phyloP scores from a whole-genome alignment of 192 early-diverging fungal species.

The Backusella liffmaniae region DNA sequence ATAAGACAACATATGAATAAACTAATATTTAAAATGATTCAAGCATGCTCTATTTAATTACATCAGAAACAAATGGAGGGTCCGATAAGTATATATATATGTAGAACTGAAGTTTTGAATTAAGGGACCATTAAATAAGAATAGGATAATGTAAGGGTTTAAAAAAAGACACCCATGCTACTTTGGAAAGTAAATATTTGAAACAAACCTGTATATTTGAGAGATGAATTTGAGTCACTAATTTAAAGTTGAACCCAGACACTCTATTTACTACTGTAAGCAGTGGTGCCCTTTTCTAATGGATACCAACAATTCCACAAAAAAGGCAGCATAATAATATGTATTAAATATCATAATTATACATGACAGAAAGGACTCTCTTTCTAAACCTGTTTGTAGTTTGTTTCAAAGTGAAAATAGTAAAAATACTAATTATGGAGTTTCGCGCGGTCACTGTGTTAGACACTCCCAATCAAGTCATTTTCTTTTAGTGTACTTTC shows the following conservation, averaged over 20 bases:
- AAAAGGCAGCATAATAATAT: too few relatives aligned
- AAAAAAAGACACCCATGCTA: not conserved
- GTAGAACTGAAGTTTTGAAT: not conserved
- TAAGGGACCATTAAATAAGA: not conserved
- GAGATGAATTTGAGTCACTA: not conserved
- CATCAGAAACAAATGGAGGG: not conserved
- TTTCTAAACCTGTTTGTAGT: not conserved
- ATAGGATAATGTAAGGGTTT: not conserved
- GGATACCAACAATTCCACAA: not conserved
- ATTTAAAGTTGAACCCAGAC: not conserved
- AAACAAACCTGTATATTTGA: too few relatives aligned
- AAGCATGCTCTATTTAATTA: too few relatives aligned
- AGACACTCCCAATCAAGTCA: not conserved
- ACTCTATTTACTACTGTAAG: not conserved
- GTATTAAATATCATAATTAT: too few relatives aligned
- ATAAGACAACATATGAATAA: not conserved
- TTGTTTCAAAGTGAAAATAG: not conserved
- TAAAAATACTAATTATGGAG: too few relatives aligned
- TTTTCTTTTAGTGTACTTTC: not conserved
- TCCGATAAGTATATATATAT: not conserved
- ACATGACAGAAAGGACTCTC: too few relatives aligned
- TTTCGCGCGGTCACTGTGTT: not conserved
- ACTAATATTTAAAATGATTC: not conserved
- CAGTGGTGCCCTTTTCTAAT: not conserved
- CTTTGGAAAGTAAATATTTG: not conserved